These are phyloP conservation scores for Triticum turgidum DNA, from an alignment of 176 grass and related monocot genomes.

Conservation along the genomic window DNA sequence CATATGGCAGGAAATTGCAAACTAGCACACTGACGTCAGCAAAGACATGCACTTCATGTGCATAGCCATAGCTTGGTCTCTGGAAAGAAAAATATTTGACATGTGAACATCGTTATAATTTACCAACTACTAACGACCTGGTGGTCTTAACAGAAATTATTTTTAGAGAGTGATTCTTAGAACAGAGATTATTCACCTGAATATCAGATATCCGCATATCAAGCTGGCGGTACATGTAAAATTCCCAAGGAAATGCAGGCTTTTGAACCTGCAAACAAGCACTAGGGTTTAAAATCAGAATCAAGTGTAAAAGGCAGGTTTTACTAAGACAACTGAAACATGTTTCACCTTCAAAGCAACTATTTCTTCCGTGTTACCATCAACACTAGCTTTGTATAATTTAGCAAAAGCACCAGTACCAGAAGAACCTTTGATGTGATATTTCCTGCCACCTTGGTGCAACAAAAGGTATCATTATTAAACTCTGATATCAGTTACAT, in stretches of 20 bases:
- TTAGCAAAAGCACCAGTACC: constrained; percentile 82
- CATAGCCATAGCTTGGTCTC: constrained; percentile 77
- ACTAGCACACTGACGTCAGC: constrained; percentile 72
- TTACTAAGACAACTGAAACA: constrained; percentile 23
- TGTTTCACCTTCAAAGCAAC: constrained; percentile 79
- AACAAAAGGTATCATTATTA: constrained; percentile 32
- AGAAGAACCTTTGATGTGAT: constrained; percentile 83
- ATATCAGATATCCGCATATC: constrained; percentile 65
- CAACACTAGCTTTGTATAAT: constrained; percentile 83
- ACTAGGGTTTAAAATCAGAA: constrained; percentile 19
- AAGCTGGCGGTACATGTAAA: constrained; percentile 97
- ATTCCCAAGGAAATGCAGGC: constrained; percentile 85
- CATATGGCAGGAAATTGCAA: constrained; percentile 82
- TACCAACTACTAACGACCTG: not conserved
- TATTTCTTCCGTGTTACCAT: constrained; percentile 63
- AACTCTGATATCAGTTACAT: constrained; percentile 21
- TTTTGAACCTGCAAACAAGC: constrained; percentile 68
- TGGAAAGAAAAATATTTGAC: constrained; percentile 38
- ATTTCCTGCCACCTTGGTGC: constrained; percentile 67
- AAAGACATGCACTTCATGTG: constrained; percentile 72
- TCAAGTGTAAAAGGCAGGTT: not conserved
- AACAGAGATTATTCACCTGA: constrained; percentile 46
- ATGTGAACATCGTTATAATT: constrained; percentile 23
- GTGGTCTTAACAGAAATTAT: constrained; percentile 19
- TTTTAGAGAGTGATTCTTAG: not conserved